Evolutionary conservation across 1,139 yeast genomes (phyloP).

Genomic region (Chernovozyma sophiae-reginae): DNA sequence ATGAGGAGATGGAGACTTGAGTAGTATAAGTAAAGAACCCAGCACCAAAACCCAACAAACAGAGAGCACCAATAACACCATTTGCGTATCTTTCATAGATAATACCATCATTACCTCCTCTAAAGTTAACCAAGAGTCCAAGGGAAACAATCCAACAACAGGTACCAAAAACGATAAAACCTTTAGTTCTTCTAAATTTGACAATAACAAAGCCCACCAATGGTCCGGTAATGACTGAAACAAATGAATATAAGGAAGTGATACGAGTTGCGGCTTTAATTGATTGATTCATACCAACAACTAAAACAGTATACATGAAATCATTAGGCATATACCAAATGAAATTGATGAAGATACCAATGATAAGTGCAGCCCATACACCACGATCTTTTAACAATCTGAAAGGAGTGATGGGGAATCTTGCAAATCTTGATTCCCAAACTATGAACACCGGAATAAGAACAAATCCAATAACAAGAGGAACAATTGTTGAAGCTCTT

Average conservation of each 20-base stretch:
- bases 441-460: slow-evolving; percentile 48
- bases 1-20: slow-evolving; percentile 29
- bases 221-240: slow-evolving; percentile 59
- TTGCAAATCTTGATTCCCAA: slow-evolving; percentile 54
- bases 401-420: slow-evolving; percentile 57
- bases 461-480: slow-evolving; percentile 59
- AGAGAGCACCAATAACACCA: slow-evolving; percentile 34
- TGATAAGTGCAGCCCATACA: slow-evolving; percentile 46
- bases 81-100: slow-evolving; percentile 22
- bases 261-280: slow-evolving; percentile 63
- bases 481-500: slow-evolving; percentile 51
- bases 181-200: slow-evolving; percentile 50
- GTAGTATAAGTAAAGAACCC: slow-evolving; percentile 34
- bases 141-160: slow-evolving; percentile 51
- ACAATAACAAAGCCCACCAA: slow-evolving; percentile 53
- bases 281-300: slow-evolving; percentile 59
- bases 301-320: slow-evolving; percentile 58
- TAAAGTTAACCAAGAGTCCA: slow-evolving; percentile 55
- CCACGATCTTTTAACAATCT: slow-evolving; percentile 60
- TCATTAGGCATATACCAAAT: slow-evolving; percentile 68
- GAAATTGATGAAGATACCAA: slow-evolving; percentile 54
- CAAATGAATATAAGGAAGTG: slow-evolving; percentile 59
- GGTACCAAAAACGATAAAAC: slow-evolving; percentile 57
- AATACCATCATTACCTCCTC: slow-evolving; percentile 48
- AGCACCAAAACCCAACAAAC: slow-evolving; percentile 35